These are phyloP conservation scores for Aspergillus asperescens DNA, from an alignment of 495 filamentous ascomycete genomes.

Conservation along the genomic window DNA sequence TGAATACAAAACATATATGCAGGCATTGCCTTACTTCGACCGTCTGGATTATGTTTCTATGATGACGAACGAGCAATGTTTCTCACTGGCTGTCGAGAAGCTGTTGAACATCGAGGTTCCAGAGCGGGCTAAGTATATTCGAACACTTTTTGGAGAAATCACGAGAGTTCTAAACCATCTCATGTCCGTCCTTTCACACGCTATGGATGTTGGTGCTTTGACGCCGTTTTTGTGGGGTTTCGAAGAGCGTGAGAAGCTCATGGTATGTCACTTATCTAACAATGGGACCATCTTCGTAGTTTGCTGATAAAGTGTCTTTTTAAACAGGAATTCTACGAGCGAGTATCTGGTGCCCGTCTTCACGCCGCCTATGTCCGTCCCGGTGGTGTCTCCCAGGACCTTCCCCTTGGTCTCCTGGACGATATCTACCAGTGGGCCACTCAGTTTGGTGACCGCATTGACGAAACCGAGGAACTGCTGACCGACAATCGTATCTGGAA, in stretches of 20 bases:
- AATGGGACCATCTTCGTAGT: background rate
- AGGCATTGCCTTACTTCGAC: conserved; percentile 98
- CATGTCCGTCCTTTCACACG: conserved; percentile 96
- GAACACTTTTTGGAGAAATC: conserved; percentile 94
- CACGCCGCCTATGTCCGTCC: conserved; percentile 98
- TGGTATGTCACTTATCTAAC: conserved; percentile 55
- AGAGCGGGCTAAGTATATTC: conserved; percentile 92
- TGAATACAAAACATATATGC: conserved; percentile 98
- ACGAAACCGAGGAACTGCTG: conserved; percentile 97
- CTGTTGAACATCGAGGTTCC: conserved; percentile 96
- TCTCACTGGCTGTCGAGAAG: conserved; percentile 92
- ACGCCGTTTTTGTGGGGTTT: conserved; percentile 99
- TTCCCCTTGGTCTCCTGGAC: conserved; percentile 90
- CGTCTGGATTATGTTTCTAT: conserved; percentile 98
- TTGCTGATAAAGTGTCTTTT: conserved; percentile 7
- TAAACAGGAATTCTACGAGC: conserved; percentile 95
- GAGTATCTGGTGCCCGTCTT: conserved; percentile 95
- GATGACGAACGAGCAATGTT: conserved; percentile 99
- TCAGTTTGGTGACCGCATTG: conserved; percentile 98
- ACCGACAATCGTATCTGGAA: conserved; percentile 99
- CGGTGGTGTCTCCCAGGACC: conserved; percentile 92
- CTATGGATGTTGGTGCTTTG: conserved; percentile 98
- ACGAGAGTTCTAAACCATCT: conserved; percentile 94
- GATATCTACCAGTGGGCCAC: conserved; percentile 99
- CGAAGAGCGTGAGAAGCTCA: conserved; percentile 98